Evolutionary conservation across 2,329 filamentous ascomycete species (phyloP), one percentile per base, ranked within the genome.

Genomic region (Alternaria longipes): DNA sequence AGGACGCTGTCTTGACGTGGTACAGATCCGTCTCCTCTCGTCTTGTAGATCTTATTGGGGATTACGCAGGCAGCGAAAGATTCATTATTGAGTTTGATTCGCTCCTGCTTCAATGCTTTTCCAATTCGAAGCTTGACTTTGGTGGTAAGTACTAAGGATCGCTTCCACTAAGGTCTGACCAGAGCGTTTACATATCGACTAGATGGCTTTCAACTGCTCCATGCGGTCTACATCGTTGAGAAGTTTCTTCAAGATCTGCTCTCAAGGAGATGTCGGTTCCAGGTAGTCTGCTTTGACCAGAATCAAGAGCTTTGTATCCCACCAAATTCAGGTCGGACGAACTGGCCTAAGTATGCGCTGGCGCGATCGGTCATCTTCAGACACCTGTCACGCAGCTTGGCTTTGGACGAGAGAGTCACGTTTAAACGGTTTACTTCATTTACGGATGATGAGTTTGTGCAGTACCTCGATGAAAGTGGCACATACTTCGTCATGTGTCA

Each of bases 1-100:
- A 56, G 40, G 51, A 54, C 51, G 51, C n/a, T 54, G 51, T 54
- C 26, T 45, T 44, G 51, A 44, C 16, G 5, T 54, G 51, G 51
- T 54, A 54, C 40, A 54, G 24, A 22, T 54, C 46, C 30, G 22
- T 50, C n/a, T 50, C 22, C 46, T 50, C 46, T 34, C 32, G 32
- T 16, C 32, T 2, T 42, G 40, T 42, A 42, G 40, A 42, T 42
- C 40, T 42, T 42, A 7, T 42, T 42, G 40, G 40, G 3, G 40
- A 42, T 5, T 42, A 42, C 40, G 40, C 40, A 11, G 40, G 40
- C 18, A 42, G 40, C 40, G 40, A 42, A 42, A 42, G 1, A 42
- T 42, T 42, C n/a, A 3, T 42, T 42, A 5, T 42, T 42, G 40
- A 42, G 22, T 42, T 42, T 4, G 40, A 42, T 42, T 42, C 40